Evolutionary conservation across 106 monocot species (phyloP).

Genomic region (Platanthera guangdongensis): DNA sequence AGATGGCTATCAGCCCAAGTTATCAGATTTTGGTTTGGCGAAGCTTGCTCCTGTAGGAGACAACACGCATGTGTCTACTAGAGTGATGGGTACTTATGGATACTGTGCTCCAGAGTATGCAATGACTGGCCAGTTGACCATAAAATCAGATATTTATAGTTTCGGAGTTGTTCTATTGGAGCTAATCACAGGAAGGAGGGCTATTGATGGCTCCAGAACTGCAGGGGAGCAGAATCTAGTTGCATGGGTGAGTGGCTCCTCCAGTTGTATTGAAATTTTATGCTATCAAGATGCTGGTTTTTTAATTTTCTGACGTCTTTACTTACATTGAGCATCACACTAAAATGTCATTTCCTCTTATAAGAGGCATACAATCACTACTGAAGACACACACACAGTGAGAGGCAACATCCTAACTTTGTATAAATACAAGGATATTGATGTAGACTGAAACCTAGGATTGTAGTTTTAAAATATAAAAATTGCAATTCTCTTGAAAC

Average conservation of each 20-base stretch:
- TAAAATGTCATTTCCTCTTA: too few species aligned
- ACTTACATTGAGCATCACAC: too few species aligned
- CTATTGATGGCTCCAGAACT: conserved; percentile 7
- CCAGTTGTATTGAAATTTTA: too few species aligned
- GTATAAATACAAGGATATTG: too few species aligned
- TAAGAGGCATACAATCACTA: too few species aligned
- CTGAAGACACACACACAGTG: too few species aligned
- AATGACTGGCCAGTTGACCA: conserved; percentile 6
- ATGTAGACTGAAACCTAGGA: too few species aligned
- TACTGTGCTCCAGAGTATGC: conserved; percentile 9
- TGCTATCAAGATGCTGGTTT: too few species aligned
- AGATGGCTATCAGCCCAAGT: conserved; percentile 2
- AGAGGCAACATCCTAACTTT: too few species aligned
- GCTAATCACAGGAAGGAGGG: conserved; percentile 9
- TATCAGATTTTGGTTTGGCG: conserved; percentile 9
- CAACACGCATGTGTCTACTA: conserved; percentile 5
- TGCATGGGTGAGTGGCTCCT: conserved; percentile 3
- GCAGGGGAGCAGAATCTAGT: conserved; percentile 10
- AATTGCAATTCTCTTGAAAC: too few species aligned
- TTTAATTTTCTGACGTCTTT: too few species aligned
- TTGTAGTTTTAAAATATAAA: too few species aligned
- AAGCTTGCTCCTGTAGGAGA: conserved; percentile 8
- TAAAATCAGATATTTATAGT: conserved; percentile 7
- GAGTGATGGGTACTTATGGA: conserved; percentile 11
- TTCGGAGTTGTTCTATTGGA: conserved; percentile 6